A percentile compares a stretch with the other conserved stretches of the same genome.
phyloP scores from a whole-genome alignment of 441 rosid species.

The Hura crepitans region DNA sequence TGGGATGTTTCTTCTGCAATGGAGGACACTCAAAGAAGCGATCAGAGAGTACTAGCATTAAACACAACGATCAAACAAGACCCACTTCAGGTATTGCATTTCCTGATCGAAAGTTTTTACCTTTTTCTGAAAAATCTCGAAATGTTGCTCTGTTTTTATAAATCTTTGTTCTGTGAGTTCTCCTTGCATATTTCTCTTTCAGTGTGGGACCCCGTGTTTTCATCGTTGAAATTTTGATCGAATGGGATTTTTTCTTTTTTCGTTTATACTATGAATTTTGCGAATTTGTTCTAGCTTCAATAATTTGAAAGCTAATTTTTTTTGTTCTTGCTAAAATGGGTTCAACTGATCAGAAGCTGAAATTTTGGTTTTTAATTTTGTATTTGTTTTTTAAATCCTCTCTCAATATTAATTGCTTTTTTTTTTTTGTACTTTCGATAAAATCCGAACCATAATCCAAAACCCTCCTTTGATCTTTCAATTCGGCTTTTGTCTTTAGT shows the following conservation, averaged over 20 bases:
- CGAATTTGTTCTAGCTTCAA: background rate
- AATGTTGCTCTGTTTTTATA: background rate
- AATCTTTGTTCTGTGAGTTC: slow-evolving; percentile 5
- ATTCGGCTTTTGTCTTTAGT: slow-evolving; percentile 18
- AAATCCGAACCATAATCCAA: slow-evolving; percentile 13
- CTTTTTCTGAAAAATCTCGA: background rate
- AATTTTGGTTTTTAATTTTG: background rate
- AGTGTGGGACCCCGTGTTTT: background rate
- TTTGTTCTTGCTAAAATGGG: slow-evolving; percentile 4
- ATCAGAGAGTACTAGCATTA: slow-evolving; percentile 25
- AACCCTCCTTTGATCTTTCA: slow-evolving; percentile 17
- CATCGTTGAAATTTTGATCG: background rate
- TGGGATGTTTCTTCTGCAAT: slow-evolving; percentile 61
- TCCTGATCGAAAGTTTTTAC: background rate
- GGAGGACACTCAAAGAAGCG: slow-evolving; percentile 38
- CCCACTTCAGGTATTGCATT: slow-evolving; percentile 40
- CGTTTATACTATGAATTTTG: background rate
- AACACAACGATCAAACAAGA: slow-evolving; percentile 32
- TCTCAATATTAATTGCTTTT: background rate
- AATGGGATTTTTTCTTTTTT: background rate
- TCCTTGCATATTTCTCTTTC: background rate
- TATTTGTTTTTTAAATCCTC: background rate
- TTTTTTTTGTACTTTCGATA: slow-evolving; percentile 21
- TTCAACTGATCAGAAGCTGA: background rate
- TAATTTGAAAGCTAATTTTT: background rate